Evolutionary conservation across 306 rosid genomes (phyloP).

Genomic region (Gynostemma pentaphyllum): DNA sequence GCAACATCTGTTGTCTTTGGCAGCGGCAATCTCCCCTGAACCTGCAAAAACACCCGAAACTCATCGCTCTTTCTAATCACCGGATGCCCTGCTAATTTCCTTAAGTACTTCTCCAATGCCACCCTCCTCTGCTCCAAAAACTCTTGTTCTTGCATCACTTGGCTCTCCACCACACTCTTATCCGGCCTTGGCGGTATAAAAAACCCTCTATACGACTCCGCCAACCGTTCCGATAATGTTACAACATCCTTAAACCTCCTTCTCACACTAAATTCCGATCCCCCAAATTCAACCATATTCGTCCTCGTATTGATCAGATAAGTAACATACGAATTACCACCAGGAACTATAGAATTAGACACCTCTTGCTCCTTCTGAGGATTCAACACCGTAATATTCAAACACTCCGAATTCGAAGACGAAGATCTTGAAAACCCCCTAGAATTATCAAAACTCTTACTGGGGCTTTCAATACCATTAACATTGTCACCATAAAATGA

Average conservation of each 20-base stretch:
- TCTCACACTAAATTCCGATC: slow-evolving; percentile 31
- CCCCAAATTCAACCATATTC: slow-evolving; percentile 26
- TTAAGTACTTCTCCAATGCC: slow-evolving; percentile 31
- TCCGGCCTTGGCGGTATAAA: slow-evolving; percentile 36
- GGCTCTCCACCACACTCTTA: slow-evolving; percentile 36
- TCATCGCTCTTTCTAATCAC: slow-evolving; percentile 26
- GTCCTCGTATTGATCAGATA: slow-evolving; percentile 32
- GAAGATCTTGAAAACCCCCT: slow-evolving; percentile 29
- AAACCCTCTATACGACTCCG: slow-evolving; percentile 26
- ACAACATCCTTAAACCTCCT: slow-evolving; percentile 43
- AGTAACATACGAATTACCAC: slow-evolving; percentile 23
- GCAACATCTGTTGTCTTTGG: slow-evolving; percentile 21
- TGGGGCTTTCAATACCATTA: slow-evolving; percentile 40
- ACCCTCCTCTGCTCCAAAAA: slow-evolving; percentile 35
- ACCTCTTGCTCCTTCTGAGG: slow-evolving; percentile 29
- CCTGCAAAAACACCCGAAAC: slow-evolving; percentile 23
- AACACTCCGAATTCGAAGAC: slow-evolving; percentile 35
- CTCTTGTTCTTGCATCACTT: slow-evolving; percentile 28
- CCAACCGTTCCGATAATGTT: slow-evolving; percentile 29
- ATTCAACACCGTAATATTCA: slow-evolving; percentile 49
- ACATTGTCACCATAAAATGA: slow-evolving; percentile 19
- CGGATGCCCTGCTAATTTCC: slow-evolving; percentile 28
- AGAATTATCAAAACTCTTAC: slow-evolving; percentile 23
- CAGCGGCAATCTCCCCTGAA: slow-evolving; percentile 20
- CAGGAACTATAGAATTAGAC: slow-evolving; percentile 27